These are phyloP conservation scores for Alisma plantagoaquatica DNA, from an alignment of 106 monocot species.

Conservation along the genomic window DNA sequence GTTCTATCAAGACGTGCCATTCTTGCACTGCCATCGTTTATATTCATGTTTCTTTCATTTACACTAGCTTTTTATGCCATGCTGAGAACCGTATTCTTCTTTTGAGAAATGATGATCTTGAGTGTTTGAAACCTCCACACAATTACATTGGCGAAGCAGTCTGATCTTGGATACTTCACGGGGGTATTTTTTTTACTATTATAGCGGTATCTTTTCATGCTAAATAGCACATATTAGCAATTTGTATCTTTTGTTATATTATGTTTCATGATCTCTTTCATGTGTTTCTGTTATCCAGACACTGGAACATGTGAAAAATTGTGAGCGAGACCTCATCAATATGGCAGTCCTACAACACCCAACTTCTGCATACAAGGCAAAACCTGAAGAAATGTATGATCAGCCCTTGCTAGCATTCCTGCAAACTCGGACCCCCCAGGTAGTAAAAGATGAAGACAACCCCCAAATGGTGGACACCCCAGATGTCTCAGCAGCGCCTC, in stretches of 20 bases:
- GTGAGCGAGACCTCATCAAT: conserved; percentile 63
- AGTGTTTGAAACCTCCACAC: too few species aligned
- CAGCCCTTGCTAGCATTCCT: conserved; percentile 50
- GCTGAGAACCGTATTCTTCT: too few species aligned
- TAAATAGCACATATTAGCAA: background rate
- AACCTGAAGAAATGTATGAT: conserved; percentile 52
- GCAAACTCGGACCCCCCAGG: conserved; percentile 20
- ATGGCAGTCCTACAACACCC: conserved; percentile 65
- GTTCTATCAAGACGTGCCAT: too few species aligned
- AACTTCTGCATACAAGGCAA: conserved; percentile 42
- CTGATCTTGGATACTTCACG: too few species aligned
- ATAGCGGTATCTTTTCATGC: background rate
- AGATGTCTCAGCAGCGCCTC: background rate
- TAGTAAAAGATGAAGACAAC: conserved; percentile 4
- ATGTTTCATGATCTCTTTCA: background rate
- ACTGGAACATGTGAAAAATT: conserved; percentile 71
- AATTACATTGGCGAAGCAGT: too few species aligned
- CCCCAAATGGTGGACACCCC: background rate
- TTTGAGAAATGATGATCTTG: too few species aligned
- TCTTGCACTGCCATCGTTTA: too few species aligned
- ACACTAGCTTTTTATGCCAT: too few species aligned
- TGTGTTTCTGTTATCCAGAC: conserved; percentile 30
- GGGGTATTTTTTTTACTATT: background rate
- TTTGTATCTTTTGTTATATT: background rate
- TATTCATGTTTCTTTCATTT: too few species aligned